phyloP scores from a whole-genome alignment of 768 basidiomycete genomes.

The Sistotremastrum suecicum region DNA sequence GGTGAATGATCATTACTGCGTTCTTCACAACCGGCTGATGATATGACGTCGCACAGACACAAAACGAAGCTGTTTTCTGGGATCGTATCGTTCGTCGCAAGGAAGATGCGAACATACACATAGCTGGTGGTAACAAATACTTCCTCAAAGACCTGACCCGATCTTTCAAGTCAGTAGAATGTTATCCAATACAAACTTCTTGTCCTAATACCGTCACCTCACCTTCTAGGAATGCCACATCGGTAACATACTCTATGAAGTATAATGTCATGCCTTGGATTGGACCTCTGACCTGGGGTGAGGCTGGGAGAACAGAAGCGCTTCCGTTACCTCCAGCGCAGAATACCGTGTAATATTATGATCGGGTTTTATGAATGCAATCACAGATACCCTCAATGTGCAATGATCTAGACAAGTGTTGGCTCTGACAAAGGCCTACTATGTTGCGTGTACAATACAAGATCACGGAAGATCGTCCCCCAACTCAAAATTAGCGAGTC shows the following conservation, averaged over 20 bases:
- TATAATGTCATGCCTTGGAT: constrained; percentile 91
- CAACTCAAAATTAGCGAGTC: too few species aligned
- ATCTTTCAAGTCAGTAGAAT: constrained; percentile 53
- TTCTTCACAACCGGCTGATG: constrained; percentile 4
- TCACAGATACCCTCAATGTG: too few species aligned
- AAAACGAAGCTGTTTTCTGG: constrained; percentile 81
- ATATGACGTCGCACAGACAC: constrained; percentile 26
- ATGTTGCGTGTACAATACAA: too few species aligned
- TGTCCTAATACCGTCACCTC: background rate
- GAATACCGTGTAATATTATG: background rate
- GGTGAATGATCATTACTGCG: constrained; percentile 21
- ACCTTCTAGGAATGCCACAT: constrained; percentile 39
- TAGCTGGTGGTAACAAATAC: constrained; percentile 70
- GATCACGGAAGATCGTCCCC: too few species aligned
- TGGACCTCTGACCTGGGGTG: constrained; percentile 64
- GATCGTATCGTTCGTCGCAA: constrained; percentile 80
- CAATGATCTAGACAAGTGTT: too few species aligned
- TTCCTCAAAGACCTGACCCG: constrained; percentile 60
- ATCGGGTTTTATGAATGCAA: too few species aligned
- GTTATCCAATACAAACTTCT: too few species aligned
- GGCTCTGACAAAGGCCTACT: too few species aligned
- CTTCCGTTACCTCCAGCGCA: constrained; percentile 12
- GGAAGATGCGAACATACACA: constrained; percentile 54
- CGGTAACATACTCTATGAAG: constrained; percentile 60
- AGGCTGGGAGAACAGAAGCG: constrained; percentile 35